phyloP scores from a whole-genome alignment of 2,329 filamentous ascomycete genomes.

The Penicillium sp. region DNA sequence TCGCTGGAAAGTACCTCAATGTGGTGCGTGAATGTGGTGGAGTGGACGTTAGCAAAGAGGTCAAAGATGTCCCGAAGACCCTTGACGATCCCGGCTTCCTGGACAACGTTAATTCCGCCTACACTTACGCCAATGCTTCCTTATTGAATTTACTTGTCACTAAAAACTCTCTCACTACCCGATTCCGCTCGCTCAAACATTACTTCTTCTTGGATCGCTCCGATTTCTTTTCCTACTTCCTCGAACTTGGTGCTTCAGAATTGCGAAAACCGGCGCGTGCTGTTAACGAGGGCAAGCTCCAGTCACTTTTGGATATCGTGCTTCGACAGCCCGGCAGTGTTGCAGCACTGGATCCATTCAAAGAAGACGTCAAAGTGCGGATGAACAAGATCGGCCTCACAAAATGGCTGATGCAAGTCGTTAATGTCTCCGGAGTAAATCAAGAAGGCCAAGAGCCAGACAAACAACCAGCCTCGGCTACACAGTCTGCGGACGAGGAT shows the following conservation, averaged over 20 bases:
- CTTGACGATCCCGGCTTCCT: constrained; percentile 91
- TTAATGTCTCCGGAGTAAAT: constrained; percentile 94
- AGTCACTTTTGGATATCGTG: constrained; percentile 92
- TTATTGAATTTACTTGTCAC: constrained; percentile 87
- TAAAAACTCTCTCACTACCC: constrained; percentile 83
- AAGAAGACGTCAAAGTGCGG: constrained; percentile 95
- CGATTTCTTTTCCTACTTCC: constrained; percentile 97
- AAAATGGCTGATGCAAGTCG: constrained; percentile 91
- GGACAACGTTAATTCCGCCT: constrained; percentile 93
- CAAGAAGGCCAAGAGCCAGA: constrained; percentile 70
- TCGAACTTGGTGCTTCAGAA: constrained; percentile 86
- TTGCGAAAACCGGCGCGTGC: constrained; percentile 82
- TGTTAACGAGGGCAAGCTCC: constrained; percentile 89
- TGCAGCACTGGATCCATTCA: constrained; percentile 92
- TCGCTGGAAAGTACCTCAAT: constrained; percentile 96
- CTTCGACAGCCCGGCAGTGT: constrained; percentile 94
- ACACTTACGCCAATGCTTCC: constrained; percentile 92
- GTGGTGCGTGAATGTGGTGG: constrained; percentile 96
- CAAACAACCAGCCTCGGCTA: constrained; percentile 66
- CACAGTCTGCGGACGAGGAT: constrained; percentile 65
- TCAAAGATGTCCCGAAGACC: constrained; percentile 81
- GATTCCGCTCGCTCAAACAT: constrained; percentile 89
- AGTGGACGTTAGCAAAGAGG: constrained; percentile 86
- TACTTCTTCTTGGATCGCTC: constrained; percentile 99
- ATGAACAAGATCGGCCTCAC: constrained; percentile 95